Percentiles rank a stretch among this genome's conserved stretches.
phyloP scores from a whole-genome alignment of 1,284 basidiomycete genomes.

The Leccinum subrobustum region DNA sequence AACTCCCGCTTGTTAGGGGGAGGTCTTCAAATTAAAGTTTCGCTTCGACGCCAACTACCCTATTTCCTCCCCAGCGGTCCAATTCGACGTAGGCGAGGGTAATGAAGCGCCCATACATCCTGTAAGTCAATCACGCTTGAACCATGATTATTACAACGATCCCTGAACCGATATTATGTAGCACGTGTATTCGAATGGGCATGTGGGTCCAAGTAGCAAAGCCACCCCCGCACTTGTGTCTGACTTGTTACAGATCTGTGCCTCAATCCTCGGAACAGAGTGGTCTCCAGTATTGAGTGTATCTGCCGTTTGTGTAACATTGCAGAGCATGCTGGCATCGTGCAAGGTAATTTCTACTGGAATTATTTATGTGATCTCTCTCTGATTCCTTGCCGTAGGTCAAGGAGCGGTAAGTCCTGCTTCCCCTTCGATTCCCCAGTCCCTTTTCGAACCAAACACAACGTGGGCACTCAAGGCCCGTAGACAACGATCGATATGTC shows the following conservation, averaged over 20 bases:
- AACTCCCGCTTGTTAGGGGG: slow-evolving; percentile 46
- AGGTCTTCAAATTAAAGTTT: slow-evolving; percentile 75
- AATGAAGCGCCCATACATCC: slow-evolving; percentile 71
- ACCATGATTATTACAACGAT: slow-evolving; percentile 1
- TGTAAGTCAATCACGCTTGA: slow-evolving; percentile 41
- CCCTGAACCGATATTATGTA: slow-evolving; percentile 30
- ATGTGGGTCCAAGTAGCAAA: slow-evolving; percentile 48
- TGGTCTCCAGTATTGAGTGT: slow-evolving; percentile 86
- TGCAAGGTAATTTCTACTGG: slow-evolving; percentile 60
- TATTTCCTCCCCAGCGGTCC: slow-evolving; percentile 80
- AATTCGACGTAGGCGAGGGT: slow-evolving; percentile 67
- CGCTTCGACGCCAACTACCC: slow-evolving; percentile 75
- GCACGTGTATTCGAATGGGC: slow-evolving; percentile 86
- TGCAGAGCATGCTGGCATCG: slow-evolving; percentile 86
- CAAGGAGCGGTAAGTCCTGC: slow-evolving; percentile 63
- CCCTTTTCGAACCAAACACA: slow-evolving; percentile 9
- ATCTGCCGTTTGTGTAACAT: slow-evolving; percentile 72
- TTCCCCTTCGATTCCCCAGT: neutral
- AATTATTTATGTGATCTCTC: neutral
- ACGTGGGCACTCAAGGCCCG: slow-evolving; percentile 46
- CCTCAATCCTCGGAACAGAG: slow-evolving; percentile 80
- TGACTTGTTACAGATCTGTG: slow-evolving; percentile 61
- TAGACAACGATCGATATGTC: slow-evolving; percentile 80
- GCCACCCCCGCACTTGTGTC: slow-evolving; percentile 8
- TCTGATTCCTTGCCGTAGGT: slow-evolving; percentile 42